A percentile compares a stretch with the other conserved stretches of the same genome.
phyloP scores from a whole-genome alignment of 2,329 filamentous ascomycete species.

The Magnaporthiopsis incrustans region DNA sequence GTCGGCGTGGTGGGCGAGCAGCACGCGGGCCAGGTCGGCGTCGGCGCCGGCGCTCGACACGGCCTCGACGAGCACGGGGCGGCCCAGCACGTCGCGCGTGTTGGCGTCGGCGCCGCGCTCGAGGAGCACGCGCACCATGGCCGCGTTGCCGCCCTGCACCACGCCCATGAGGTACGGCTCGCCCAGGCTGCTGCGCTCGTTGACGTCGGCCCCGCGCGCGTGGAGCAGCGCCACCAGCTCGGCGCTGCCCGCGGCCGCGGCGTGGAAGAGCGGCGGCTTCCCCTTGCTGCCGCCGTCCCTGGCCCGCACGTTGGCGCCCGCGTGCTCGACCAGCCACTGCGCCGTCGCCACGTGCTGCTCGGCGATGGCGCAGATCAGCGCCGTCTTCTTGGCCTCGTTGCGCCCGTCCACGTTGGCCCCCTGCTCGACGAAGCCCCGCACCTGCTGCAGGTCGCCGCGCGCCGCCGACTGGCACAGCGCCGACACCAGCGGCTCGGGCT shows the following conservation, averaged over 20 bases:
- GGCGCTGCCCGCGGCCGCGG: conserved; percentile 12
- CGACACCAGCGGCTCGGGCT: conserved; percentile 16
- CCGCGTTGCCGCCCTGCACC: conserved; percentile 14
- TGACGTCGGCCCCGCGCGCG: conserved; percentile 26
- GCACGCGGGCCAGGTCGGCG: conserved; percentile 19
- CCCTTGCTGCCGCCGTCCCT: conserved; percentile 16
- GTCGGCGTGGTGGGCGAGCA: conserved; percentile 26
- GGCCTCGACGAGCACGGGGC: conserved; percentile 22
- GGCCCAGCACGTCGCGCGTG: conserved; percentile 19
- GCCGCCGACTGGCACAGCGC: conserved; percentile 16
- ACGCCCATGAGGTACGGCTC: conserved; percentile 13
- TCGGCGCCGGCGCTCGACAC: conserved; percentile 21
- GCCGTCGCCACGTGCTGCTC: conserved; percentile 15
- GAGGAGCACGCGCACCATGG: conserved; percentile 24
- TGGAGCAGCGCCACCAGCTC: conserved; percentile 17
- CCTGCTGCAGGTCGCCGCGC: conserved; percentile 12
- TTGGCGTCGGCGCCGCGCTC: conserved; percentile 24
- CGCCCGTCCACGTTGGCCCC: conserved; percentile 15
- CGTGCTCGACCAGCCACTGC: conserved; percentile 23
- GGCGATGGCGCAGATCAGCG: conserved; percentile 14
- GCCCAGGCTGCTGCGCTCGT: conserved; percentile 15
- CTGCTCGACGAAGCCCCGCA: conserved; percentile 11
- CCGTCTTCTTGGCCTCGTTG: conserved; percentile 14
- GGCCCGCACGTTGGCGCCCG: conserved; percentile 14
- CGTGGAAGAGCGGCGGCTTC: conserved; percentile 18